Conservation (phyloP, 2,329 filamentous ascomycete species). For the Aspergillus udagawae region DNA sequence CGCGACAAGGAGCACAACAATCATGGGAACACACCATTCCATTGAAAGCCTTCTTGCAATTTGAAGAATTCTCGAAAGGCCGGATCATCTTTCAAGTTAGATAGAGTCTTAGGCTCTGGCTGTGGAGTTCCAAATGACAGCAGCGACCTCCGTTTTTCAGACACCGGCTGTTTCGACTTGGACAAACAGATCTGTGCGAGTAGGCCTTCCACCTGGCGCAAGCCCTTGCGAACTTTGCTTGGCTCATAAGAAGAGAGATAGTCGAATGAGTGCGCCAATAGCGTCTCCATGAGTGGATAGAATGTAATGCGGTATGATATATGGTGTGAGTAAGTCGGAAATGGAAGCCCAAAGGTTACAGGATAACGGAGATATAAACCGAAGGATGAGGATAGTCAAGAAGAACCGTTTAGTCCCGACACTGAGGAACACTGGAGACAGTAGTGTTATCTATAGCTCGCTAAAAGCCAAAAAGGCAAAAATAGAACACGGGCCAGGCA, state of each 20-base stretch:
- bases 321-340: slow-evolving; percentile 1
- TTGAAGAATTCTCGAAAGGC: slow-evolving; percentile 96
- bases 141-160: slow-evolving; percentile 42
- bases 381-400: not conserved
- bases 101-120: slow-evolving; percentile 58
- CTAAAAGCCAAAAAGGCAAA: slow-evolving; percentile 1
- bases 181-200: slow-evolving; percentile 92
- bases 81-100: slow-evolving; percentile 71
- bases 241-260: slow-evolving; percentile 91
- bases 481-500: slow-evolving; percentile 6
- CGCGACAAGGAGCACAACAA: not conserved
- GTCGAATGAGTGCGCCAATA: slow-evolving; percentile 90
- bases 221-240: slow-evolving; percentile 84
- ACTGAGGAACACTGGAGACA: not conserved
- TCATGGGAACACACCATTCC: slow-evolving; percentile 62
- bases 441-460: slow-evolving; percentile 4
- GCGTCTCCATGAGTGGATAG: slow-evolving; percentile 68
- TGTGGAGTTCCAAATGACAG: slow-evolving; percentile 37
- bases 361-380: not conserved
- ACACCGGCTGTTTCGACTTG: slow-evolving; percentile 34
- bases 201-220: slow-evolving; percentile 89
- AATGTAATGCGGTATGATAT: not conserved
- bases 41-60: slow-evolving; percentile 94
- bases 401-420: not conserved
- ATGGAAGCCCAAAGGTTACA: not conserved